Percentiles rank a stretch among this genome's conserved stretches.
Evolutionary conservation across 2,329 filamentous ascomycete genomes (phyloP).

Genomic region (Lachnellula hyalina): DNA sequence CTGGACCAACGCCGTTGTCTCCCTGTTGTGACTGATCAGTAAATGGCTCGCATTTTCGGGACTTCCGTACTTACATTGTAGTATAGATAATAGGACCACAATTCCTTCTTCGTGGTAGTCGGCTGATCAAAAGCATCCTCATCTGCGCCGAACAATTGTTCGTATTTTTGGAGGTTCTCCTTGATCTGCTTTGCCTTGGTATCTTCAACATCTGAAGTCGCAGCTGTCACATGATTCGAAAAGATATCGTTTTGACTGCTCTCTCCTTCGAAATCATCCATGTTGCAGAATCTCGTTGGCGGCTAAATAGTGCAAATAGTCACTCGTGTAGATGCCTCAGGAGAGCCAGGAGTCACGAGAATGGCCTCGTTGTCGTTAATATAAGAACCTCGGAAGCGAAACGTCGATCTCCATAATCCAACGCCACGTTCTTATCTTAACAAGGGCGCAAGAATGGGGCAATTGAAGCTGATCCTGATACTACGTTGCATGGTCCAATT

Average conservation of each 20-base stretch:
- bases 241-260: slow-evolving; percentile 5
- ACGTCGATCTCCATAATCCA: too few species aligned
- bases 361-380: not conserved
- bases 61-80: slow-evolving; percentile 31
- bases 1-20: slow-evolving; percentile 39
- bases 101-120: slow-evolving; percentile 36
- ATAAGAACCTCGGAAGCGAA: not conserved
- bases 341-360: not conserved
- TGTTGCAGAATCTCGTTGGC: not conserved
- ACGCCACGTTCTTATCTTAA: not conserved
- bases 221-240: slow-evolving; percentile 1
- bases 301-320: not conserved
- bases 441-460: slow-evolving; percentile 2
- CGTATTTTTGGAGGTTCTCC: slow-evolving; percentile 28
- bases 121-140: slow-evolving; percentile 34
- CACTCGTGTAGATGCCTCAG: not conserved
- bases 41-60: not conserved
- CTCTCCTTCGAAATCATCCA: slow-evolving; percentile 6
- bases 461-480: not conserved
- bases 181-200: slow-evolving; percentile 15
- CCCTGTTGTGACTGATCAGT: slow-evolving; percentile 16
- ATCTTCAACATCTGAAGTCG: slow-evolving; percentile 1
- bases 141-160: slow-evolving; percentile 34
- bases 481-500: slow-evolving; percentile 7
- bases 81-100: slow-evolving; percentile 41